A percentile compares a stretch with the other conserved stretches of the same genome.
Evolutionary conservation across 495 filamentous ascomycete species (phyloP).

Genomic region (Bryoglossum gracile): DNA sequence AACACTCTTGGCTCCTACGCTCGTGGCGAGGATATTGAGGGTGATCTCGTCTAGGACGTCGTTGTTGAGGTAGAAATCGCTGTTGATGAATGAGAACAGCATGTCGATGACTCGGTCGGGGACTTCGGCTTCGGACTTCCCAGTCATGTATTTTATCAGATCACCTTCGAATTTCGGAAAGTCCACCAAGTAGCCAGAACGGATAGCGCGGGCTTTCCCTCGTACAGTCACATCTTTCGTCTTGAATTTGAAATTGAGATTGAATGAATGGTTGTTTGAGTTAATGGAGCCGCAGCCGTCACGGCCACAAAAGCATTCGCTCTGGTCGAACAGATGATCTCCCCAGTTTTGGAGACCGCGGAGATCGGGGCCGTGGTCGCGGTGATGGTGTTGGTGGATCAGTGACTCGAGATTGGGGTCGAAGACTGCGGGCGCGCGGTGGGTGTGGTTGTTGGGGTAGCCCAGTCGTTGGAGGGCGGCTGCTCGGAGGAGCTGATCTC

Average conservation of each 20-base stretch:
- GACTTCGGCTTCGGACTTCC: constrained; percentile 18
- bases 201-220: constrained; percentile 9
- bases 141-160: constrained; percentile 17
- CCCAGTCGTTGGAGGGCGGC: too few relatives aligned
- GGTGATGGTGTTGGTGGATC: too few relatives aligned
- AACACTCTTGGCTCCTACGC: constrained; percentile 9
- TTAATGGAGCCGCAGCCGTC: background rate
- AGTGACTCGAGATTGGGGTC: too few relatives aligned
- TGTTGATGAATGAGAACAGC: constrained; percentile 21
- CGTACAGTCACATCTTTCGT: constrained; percentile 21
- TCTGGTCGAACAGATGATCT: too few relatives aligned
- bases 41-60: constrained; percentile 15
- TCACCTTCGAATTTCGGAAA: constrained; percentile 17
- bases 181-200: constrained; percentile 13
- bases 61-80: background rate
- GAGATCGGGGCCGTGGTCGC: too few relatives aligned
- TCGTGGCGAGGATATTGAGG: constrained; percentile 15
- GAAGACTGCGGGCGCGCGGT: too few relatives aligned
- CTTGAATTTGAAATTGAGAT: constrained; percentile 7
- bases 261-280: too few relatives aligned
- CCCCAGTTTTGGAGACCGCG: too few relatives aligned
- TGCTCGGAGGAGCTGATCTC: too few relatives aligned
- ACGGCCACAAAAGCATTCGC: too few relatives aligned
- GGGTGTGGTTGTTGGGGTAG: too few relatives aligned
- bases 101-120: constrained; percentile 15